Evolutionary conservation across 805 yeast genomes (phyloP).

Genomic region (Komagataella phaffii): DNA sequence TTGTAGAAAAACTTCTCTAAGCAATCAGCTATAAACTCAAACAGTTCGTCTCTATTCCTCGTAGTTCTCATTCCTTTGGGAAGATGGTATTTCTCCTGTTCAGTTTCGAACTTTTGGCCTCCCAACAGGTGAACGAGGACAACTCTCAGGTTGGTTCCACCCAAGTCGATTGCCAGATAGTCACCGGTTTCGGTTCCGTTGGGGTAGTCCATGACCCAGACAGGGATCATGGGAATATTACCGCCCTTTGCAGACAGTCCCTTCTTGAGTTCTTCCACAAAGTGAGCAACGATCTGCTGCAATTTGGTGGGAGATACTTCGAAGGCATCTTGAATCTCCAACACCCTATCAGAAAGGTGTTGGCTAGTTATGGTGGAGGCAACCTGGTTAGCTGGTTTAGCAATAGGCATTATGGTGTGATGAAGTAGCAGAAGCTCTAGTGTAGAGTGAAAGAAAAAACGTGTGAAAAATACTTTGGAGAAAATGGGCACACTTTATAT

Average conservation of each 20-base stretch:
- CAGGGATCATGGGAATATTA: conserved; percentile 48
- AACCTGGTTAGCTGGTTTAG: neutral
- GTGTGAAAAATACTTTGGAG: neutral
- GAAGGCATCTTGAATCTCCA: conserved; percentile 7
- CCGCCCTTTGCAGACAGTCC: conserved; percentile 40
- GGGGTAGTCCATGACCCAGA: conserved; percentile 49
- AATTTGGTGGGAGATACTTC: conserved; percentile 28
- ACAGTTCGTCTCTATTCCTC: conserved; percentile 55
- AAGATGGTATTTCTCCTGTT: conserved; percentile 77
- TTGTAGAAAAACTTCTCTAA: conserved; percentile 59
- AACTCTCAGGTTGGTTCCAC: conserved; percentile 50
- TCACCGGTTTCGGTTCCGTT: conserved; percentile 46
- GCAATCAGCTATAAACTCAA: conserved; percentile 81
- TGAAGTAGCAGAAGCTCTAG: neutral
- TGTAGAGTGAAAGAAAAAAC: neutral
- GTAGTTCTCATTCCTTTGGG: conserved; percentile 77
- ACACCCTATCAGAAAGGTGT: neutral
- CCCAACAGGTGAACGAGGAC: conserved; percentile 48
- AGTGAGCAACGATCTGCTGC: conserved; percentile 30
- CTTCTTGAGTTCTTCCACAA: conserved; percentile 35
- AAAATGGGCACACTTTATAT: neutral
- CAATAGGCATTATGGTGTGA: neutral
- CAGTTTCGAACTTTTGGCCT: conserved; percentile 69
- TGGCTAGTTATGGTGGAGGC: neutral
- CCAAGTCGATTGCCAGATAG: conserved; percentile 45